Evolutionary conservation across 73 alveolate species (phyloP).

Genomic region (Uronychia setigera): DNA sequence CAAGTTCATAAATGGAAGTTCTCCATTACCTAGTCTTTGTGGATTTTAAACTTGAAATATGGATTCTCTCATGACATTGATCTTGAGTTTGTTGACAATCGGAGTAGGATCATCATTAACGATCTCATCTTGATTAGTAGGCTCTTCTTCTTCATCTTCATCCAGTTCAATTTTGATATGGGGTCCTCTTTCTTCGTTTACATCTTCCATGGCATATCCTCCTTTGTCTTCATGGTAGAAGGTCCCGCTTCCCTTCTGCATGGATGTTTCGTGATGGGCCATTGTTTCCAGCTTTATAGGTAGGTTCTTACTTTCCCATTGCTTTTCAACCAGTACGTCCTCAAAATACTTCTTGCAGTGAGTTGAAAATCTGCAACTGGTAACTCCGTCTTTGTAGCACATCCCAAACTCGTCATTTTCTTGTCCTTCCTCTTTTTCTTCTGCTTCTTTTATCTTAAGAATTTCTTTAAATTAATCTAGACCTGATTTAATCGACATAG

Average conservation of each 20-base stretch:
- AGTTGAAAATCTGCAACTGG: not conserved
- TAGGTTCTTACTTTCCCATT: not conserved
- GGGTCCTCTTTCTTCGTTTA: not conserved
- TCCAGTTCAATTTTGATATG: not conserved
- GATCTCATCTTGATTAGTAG: too few relatives aligned
- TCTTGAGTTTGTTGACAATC: too few relatives aligned
- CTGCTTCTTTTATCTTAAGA: not conserved
- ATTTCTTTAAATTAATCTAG: slow-evolving; percentile 10
- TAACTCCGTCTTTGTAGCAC: not conserved
- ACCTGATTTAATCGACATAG: slow-evolving; percentile 21
- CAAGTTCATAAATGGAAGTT: too few relatives aligned
- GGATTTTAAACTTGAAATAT: too few relatives aligned
- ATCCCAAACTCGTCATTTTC: not conserved
- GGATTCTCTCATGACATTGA: too few relatives aligned
- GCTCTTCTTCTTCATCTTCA: too few relatives aligned
- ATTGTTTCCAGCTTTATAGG: not conserved
- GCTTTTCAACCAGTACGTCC: not conserved
- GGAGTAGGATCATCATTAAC: too few relatives aligned
- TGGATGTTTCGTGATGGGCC: too few relatives aligned
- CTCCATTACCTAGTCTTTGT: too few relatives aligned
- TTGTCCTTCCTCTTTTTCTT: not conserved
- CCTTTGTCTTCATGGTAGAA: too few relatives aligned
- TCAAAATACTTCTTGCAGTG: not conserved
- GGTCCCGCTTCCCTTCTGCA: too few relatives aligned
- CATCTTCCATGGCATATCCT: not conserved